Conservation (phyloP, 1,284 basidiomycete species). For the Trametes pubescens region DNA sequence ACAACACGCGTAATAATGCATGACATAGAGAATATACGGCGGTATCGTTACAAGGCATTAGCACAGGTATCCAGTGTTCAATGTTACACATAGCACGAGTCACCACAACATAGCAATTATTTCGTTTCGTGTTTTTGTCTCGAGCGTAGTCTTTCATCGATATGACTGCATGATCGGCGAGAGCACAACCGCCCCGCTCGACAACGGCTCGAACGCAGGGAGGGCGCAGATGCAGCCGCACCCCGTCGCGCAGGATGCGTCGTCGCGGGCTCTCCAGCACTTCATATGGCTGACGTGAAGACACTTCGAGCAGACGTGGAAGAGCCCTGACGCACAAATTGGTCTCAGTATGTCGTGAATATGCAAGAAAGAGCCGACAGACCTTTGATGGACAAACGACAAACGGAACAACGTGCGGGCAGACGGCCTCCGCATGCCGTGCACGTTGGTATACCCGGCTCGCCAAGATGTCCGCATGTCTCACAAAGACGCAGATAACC, state of each 20-base stretch:
- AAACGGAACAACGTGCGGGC: conserved; percentile 71
- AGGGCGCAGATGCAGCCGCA: conserved; percentile 41
- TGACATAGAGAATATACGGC: too few relatives aligned
- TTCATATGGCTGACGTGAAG: conserved; percentile 40
- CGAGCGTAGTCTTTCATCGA: background rate
- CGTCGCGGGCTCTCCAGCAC: conserved; percentile 38
- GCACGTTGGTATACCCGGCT: conserved; percentile 46
- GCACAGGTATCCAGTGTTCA: too few relatives aligned
- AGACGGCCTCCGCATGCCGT: conserved; percentile 55
- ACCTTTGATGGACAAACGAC: conserved; percentile 84
- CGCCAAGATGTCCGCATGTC: conserved; percentile 39
- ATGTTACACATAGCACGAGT: too few relatives aligned
- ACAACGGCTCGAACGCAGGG: conserved; percentile 21
- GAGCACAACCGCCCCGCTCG: conserved; percentile 26
- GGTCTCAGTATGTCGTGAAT: background rate
- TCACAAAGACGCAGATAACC: conserved; percentile 46
- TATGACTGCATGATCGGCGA: conserved; percentile 21
- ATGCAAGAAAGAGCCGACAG: conserved; percentile 32
- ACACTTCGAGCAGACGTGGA: conserved; percentile 38
- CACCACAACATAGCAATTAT: too few relatives aligned
- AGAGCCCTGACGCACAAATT: conserved; percentile 33
- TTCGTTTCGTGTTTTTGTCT: background rate
- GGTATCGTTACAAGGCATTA: too few relatives aligned
- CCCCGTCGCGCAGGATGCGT: conserved; percentile 38
- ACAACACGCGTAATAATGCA: background rate